phyloP scores from a whole-genome alignment of 768 basidiomycete genomes.

The Exsudoporus frostii region DNA sequence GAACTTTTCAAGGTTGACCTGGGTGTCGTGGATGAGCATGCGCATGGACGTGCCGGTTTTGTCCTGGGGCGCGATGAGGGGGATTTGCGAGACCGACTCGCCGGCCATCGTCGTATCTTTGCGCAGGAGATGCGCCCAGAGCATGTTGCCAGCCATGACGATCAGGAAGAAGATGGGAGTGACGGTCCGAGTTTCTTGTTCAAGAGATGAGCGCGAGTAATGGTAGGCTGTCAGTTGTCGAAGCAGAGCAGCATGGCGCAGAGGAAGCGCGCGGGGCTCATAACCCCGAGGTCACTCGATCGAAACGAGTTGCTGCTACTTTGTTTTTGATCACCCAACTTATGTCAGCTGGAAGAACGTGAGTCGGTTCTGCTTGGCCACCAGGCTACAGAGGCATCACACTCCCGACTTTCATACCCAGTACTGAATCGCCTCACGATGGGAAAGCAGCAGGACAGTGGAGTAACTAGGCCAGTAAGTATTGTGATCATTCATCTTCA shows the following conservation, averaged over 20 bases:
- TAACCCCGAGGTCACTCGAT: slow-evolving; percentile 50
- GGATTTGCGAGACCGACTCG: slow-evolving; percentile 20
- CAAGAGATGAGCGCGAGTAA: no score
- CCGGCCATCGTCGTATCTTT: slow-evolving; percentile 35
- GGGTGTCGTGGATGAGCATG: slow-evolving; percentile 70
- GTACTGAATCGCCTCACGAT: no score
- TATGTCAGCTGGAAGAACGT: no score
- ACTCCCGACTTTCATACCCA: no score
- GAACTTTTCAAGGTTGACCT: slow-evolving; percentile 67
- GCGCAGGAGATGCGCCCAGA: slow-evolving; percentile 57
- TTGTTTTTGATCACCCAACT: no score
- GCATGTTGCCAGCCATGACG: slow-evolving; percentile 19
- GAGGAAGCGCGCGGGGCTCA: slow-evolving; percentile 48
- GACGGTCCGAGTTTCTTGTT: background rate
- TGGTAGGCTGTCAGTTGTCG: accelerated
- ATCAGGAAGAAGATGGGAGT: background rate
- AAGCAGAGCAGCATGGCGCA: slow-evolving; percentile 42
- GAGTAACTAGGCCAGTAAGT: no score
- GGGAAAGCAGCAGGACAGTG: no score
- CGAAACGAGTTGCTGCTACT: slow-evolving; percentile 42
- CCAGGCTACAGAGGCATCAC: no score
- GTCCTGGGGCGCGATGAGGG: slow-evolving; percentile 52
- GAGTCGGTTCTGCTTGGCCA: no score
- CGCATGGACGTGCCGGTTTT: slow-evolving; percentile 68
- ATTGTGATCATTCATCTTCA: no score